Conservation (phyloP, 2,329 filamentous ascomycete species). For the Coniella vitis region DNA sequence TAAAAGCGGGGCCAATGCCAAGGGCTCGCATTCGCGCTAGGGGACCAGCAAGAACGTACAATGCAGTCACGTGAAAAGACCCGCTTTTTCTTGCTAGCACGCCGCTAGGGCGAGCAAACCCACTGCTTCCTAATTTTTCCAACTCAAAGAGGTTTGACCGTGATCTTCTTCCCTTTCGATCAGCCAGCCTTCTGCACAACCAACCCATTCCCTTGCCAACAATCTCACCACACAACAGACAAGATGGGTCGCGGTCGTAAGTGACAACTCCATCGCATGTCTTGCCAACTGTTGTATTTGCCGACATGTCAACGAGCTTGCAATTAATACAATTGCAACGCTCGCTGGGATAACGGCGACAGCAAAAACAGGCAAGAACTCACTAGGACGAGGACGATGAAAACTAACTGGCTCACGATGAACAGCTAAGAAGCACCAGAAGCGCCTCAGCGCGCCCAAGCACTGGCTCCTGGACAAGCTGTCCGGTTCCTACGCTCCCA, state of each 20-base stretch:
- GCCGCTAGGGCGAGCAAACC: slow-evolving; percentile 4
- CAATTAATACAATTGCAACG: neutral
- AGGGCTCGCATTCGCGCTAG: too few species aligned
- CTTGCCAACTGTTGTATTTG: neutral
- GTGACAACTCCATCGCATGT: neutral
- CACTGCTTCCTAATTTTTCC: slow-evolving; percentile 14
- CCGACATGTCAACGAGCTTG: neutral
- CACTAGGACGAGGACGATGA: neutral
- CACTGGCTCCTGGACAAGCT: slow-evolving; percentile 99
- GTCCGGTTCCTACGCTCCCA: slow-evolving; percentile 77
- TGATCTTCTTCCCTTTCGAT: slow-evolving; percentile 2
- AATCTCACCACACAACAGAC: slow-evolving; percentile 11
- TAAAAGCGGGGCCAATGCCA: too few species aligned
- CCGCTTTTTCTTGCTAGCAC: slow-evolving; percentile 5
- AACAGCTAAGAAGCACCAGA: slow-evolving; percentile 87
- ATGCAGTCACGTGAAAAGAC: slow-evolving; percentile 1
- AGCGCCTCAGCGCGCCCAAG: slow-evolving; percentile 97
- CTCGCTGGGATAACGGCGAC: neutral
- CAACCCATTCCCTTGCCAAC: slow-evolving; percentile 8
- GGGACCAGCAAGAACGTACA: neutral
- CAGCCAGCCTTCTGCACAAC: slow-evolving; percentile 12
- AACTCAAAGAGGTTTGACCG: neutral
- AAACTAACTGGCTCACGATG: slow-evolving; percentile 1
- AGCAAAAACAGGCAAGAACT: too few species aligned
- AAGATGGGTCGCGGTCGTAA: slow-evolving; percentile 19